These are phyloP conservation scores for Balakata baccata DNA, from an alignment of 345 rosid species.

Conservation along the genomic window DNA sequence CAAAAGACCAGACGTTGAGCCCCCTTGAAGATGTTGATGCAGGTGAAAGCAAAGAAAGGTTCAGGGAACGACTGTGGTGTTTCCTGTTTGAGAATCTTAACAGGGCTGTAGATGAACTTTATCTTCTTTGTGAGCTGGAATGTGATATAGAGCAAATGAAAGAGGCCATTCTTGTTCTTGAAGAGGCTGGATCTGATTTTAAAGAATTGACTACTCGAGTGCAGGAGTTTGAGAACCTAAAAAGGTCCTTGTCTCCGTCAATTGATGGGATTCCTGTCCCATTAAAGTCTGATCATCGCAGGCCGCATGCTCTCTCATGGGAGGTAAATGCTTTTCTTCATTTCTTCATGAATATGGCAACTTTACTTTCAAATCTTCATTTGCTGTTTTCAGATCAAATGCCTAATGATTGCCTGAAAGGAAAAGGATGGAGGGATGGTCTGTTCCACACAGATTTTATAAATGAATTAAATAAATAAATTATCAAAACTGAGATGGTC, in stretches of 20 bases:
- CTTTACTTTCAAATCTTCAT: constrained; percentile 5
- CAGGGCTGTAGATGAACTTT: constrained; percentile 77
- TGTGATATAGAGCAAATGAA: constrained; percentile 74
- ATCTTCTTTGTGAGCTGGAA: constrained; percentile 73
- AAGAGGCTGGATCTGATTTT: constrained; percentile 71
- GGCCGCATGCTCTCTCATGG: constrained; percentile 88
- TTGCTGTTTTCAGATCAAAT: neutral
- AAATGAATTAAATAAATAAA: neutral
- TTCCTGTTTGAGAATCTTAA: constrained; percentile 78
- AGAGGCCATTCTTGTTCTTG: constrained; percentile 75
- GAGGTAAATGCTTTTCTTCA: constrained; percentile 49
- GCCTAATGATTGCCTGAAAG: neutral
- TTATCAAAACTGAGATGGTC: neutral
- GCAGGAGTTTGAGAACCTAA: constrained; percentile 58
- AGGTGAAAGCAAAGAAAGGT: constrained; percentile 73
- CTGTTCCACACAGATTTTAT: neutral
- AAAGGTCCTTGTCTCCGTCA: constrained; percentile 43
- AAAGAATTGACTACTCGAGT: constrained; percentile 56
- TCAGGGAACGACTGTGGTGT: constrained; percentile 76
- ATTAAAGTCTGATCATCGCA: constrained; percentile 62
- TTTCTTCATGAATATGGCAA: neutral
- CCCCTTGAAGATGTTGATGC: constrained; percentile 44
- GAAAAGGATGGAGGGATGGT: neutral
- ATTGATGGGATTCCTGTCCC: constrained; percentile 40
- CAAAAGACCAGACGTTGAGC: constrained; percentile 29